Evolutionary conservation across 2,329 filamentous ascomycete species (phyloP).

Genomic region (Neopestalotiopsis sp.): DNA sequence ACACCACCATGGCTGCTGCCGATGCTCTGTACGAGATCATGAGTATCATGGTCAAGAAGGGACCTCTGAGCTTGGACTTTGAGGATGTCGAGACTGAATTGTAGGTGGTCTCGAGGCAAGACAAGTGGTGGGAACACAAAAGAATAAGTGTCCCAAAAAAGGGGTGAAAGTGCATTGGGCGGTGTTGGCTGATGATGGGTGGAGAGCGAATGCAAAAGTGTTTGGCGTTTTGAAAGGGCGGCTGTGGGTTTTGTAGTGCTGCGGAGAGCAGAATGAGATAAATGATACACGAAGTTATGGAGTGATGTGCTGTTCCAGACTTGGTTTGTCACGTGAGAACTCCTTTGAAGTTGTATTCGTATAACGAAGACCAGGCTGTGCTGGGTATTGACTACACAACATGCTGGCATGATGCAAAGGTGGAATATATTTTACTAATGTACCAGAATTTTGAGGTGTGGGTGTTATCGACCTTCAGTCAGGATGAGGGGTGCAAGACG

Average conservation of each 20-base stretch:
- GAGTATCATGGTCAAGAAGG: conserved; percentile 76
- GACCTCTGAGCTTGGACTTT: conserved; percentile 52
- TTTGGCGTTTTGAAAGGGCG: too few species aligned
- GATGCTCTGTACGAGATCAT: conserved; percentile 72
- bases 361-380: too few species aligned
- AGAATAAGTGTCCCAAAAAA: background rate
- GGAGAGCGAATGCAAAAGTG: too few species aligned
- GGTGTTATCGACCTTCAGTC: too few species aligned
- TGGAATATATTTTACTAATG: too few species aligned
- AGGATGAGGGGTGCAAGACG: too few species aligned
- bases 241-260: background rate
- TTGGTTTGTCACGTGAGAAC: background rate
- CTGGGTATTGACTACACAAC: too few species aligned
- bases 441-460: too few species aligned
- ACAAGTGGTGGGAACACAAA: background rate
- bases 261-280: background rate
- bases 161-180: background rate
- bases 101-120: background rate
- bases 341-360: too few species aligned
- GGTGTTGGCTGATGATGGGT: background rate
- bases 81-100: background rate
- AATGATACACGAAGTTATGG: background rate
- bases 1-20: conserved; percentile 63
- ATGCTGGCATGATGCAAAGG: too few species aligned
- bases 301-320: background rate